Evolutionary conservation across 2,329 filamentous ascomycete genomes (phyloP), one percentile per base, ranked within the genome.

Genomic region (Amauroascus verrucosus): DNA sequence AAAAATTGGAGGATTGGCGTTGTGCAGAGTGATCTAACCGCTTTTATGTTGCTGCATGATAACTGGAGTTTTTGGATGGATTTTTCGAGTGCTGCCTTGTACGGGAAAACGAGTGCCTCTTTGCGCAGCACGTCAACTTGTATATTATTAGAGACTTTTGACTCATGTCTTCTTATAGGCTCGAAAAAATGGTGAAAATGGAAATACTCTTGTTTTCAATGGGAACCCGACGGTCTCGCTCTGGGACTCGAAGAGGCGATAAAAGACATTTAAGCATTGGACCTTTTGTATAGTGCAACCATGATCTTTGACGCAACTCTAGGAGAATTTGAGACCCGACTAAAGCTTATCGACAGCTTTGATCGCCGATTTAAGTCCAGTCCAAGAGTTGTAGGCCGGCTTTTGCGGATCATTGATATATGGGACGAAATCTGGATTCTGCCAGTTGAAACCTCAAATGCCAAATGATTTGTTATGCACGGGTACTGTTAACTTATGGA

Each of bases 1-100:
- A 74, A 85, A 82, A 71, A 73, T 88, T 18, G 90, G 90, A n/a
- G 90, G 90, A 0, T 68, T 88, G 69, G 75, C 88, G 56, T 70
- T 95, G 54, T 93, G 86, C 72, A 77, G 88, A 54, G 82, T 86
- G 44, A 68, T 72, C 62, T 78, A 67, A 65, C 28, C 28, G 47
- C 41, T 16, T 26, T 56, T 54, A 37, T 54, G 41, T 18, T 26
- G 20, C 40, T 40, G 48, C 48, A 56, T 56, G 37, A 51, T 44
- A 24, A 47, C 49, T 49, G 55, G 55, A 57, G 55, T 57, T 57
- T 35, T 28, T 50, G 55, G 51, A 6, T 28, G 48, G 35, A 16
- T 33, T 52, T 57, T 49, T 53, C 30, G n/a, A 40, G 37, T 45
- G 28, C 11, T 40, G 7, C 18, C 33, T 24, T 16, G 51, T 24